These are phyloP conservation scores for Eucalyptus viminalis DNA, from an alignment of 345 rosid genomes.

Conservation along the genomic window DNA sequence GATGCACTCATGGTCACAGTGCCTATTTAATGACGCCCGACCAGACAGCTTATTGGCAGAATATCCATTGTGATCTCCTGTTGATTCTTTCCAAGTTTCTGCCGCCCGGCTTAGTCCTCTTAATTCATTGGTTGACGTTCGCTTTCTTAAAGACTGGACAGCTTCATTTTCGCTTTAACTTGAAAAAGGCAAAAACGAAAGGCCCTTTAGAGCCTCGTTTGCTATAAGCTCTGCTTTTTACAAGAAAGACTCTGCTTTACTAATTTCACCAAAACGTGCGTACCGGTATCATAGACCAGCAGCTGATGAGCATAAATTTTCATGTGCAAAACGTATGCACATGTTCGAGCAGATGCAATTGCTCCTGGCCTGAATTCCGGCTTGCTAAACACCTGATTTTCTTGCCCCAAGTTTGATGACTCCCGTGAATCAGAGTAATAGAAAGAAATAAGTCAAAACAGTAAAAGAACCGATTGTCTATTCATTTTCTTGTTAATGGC, in stretches of 20 bases:
- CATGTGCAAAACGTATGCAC: neutral
- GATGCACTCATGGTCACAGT: neutral
- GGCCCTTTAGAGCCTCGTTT: neutral
- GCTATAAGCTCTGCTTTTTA: neutral
- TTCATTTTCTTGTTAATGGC: neutral
- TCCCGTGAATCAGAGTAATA: neutral
- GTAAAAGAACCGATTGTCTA: neutral
- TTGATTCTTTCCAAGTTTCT: neutral
- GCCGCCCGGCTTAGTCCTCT: neutral
- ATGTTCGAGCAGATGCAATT: neutral
- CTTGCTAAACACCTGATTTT: neutral
- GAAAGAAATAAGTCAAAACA: neutral
- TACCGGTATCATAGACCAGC: neutral
- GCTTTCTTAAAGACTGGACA: neutral
- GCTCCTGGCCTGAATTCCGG: neutral
- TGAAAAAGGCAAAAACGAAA: neutral
- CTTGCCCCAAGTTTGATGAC: neutral
- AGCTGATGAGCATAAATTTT: neutral
- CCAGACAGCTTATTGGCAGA: neutral
- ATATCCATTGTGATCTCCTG: neutral
- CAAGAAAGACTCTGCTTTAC: neutral
- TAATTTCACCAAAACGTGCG: neutral
- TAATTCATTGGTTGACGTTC: neutral
- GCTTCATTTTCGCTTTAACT: neutral
- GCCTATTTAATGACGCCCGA: neutral